Conservation (phyloP, 2,329 filamentous ascomycete genomes). For the Kalaharituber pfeilii region DNA sequence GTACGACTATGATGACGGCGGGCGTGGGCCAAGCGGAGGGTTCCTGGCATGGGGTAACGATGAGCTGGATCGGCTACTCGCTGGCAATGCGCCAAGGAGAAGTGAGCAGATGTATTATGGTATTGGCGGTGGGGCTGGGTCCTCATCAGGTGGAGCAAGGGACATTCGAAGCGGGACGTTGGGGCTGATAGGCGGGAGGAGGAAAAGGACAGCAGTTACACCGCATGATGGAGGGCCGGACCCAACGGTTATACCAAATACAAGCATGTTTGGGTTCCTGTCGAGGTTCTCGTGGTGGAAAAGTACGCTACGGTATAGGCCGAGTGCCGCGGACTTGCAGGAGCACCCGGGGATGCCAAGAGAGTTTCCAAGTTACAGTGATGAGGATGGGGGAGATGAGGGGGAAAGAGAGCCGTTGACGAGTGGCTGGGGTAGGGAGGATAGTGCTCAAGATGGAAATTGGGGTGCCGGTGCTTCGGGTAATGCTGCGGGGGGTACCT, state of each 20-base stretch:
- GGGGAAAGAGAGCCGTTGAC: no score
- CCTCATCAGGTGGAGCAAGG: conserved; percentile 24
- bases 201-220: conserved; percentile 36
- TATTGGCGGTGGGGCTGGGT: conserved; percentile 22
- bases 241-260: conserved; percentile 44
- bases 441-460: no score
- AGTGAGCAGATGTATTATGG: conserved; percentile 22
- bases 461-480: neutral
- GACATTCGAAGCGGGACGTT: neutral
- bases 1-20: conserved; percentile 33
- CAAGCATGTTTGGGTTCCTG: conserved; percentile 44
- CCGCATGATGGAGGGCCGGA: conserved; percentile 37
- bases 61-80: conserved; percentile 44
- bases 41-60: conserved; percentile 46
- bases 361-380: conserved; percentile 17
- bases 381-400: conserved; percentile 19
- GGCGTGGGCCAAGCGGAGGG: conserved; percentile 29
- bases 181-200: conserved; percentile 11
- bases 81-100: conserved; percentile 27
- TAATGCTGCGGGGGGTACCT: neutral
- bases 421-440: conserved; percentile 29
- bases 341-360: conserved; percentile 39
- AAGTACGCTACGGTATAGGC: conserved; percentile 43
- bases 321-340: conserved; percentile 46
- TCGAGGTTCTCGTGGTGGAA: conserved; percentile 45